Evolutionary conservation across 352 stramenopile species (phyloP), one percentile per base, ranked within the genome.

Genomic region (Pythium pyrilobum): DNA sequence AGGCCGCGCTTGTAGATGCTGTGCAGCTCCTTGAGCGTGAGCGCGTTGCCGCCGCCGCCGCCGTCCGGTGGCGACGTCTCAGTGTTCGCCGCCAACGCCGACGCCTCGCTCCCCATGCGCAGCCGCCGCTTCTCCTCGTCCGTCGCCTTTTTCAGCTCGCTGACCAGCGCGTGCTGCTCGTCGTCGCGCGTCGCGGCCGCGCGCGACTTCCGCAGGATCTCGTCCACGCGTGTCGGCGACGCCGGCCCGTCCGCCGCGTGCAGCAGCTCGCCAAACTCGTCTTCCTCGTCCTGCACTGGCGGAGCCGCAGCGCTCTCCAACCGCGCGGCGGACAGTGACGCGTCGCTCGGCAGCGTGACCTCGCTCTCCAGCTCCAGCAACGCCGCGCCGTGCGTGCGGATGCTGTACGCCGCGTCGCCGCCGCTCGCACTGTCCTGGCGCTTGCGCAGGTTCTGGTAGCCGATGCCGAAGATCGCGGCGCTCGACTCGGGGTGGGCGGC

Each of bases 1-100:
- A 92, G 64, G 2, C 81, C 81, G 28, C 77, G 75, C 33, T 89
- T 92, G 65, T 92, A 92, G 38, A 90, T 92, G 29, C 63, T 77
- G 44, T 92, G 77, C 15, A 92, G 56, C 49, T 92, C 77, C 44
- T 69, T 77, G 25, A 89, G 25, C 3, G 79, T 86, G 8, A 89
- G 40, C 15, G 55, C 50, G 38, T 71, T 70, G 42, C 54, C 64
- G 3, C 49, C 54, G 5, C n/a, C n/a, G 11, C n/a, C n/a, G 27
- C 42, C 4, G 13, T 27, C 11, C n/a, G n/a, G n/a, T n/a, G n/a
- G n/a, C n/a, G n/a, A n/a, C n/a, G n/a, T n/a, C n/a, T n/a, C n/a
- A n/a, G n/a, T n/a, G n/a, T n/a, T n/a, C n/a, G n/a, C n/a, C n/a
- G n/a, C n/a, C n/a, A n/a, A n/a, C n/a, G n/a, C n/a, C n/a, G n/a